phyloP scores from a whole-genome alignment of 371 early-diverging fungal species.

The Coemansia sp. region DNA sequence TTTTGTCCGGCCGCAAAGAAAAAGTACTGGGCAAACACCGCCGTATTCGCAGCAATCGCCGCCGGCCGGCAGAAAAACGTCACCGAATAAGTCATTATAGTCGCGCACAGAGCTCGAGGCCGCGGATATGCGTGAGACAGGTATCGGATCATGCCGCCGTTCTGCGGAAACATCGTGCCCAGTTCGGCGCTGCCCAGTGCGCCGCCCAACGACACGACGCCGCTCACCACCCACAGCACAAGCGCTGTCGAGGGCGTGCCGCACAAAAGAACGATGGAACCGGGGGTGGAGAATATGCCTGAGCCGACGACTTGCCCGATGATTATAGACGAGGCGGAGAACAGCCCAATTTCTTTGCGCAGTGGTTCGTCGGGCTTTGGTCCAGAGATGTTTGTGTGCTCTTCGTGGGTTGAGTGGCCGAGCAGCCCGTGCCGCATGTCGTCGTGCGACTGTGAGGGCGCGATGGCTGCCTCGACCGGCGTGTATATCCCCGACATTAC shows the following conservation, averaged over 20 bases:
- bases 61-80: conserved; percentile 46
- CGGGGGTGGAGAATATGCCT: conserved; percentile 82
- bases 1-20: conserved; percentile 34
- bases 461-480: conserved; percentile 12
- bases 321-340: conserved; percentile 62
- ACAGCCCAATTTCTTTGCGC: conserved; percentile 44
- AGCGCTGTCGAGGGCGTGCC: conserved; percentile 73
- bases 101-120: conserved; percentile 61
- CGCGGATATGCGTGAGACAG: conserved; percentile 58
- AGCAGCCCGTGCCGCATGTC: conserved; percentile 1
- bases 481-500: conserved; percentile 27
- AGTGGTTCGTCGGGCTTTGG: conserved; percentile 21
- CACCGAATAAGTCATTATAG: conserved; percentile 60
- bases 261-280: conserved; percentile 61
- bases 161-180: conserved; percentile 78
- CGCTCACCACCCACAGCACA: conserved; percentile 73
- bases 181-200: conserved; percentile 77
- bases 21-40: conserved; percentile 46
- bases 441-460: conserved; percentile 7
- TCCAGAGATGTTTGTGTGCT: neutral
- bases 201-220: conserved; percentile 70
- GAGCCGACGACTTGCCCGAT: conserved; percentile 79
- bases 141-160: conserved; percentile 85
- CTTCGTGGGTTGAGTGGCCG: neutral
- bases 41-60: conserved; percentile 46